Conservation (phyloP, 768 basidiomycete species). For the Amanita brunnescens region DNA sequence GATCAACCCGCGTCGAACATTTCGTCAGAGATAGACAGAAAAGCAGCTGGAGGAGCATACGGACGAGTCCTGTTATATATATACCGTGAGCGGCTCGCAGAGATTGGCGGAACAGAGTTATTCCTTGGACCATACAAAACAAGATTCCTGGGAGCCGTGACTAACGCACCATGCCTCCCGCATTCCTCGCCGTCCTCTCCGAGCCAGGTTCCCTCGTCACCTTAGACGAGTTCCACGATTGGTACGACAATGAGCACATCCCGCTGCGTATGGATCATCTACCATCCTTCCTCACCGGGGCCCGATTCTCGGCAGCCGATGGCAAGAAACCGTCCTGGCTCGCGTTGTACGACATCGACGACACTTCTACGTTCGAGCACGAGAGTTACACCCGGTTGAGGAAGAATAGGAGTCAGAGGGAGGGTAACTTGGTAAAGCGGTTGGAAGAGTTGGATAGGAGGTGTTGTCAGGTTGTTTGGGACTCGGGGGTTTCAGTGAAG, state of each 20-base stretch:
- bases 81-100: too few relatives aligned
- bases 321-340: constrained; percentile 31
- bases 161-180: constrained; percentile 24
- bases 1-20: too few relatives aligned
- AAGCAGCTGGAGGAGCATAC: too few relatives aligned
- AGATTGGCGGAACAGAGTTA: too few relatives aligned
- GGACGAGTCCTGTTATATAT: too few relatives aligned
- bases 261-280: constrained; percentile 40
- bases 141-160: too few relatives aligned
- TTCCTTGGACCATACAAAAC: too few relatives aligned
- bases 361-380: constrained; percentile 30
- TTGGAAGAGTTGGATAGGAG: constrained; percentile 38
- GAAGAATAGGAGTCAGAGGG: constrained; percentile 34
- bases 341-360: constrained; percentile 42
- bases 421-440: constrained; percentile 30
- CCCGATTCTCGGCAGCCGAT: constrained; percentile 34
- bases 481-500: constrained; percentile 24
- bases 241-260: constrained; percentile 52
- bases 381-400: constrained; percentile 36
- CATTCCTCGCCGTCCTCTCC: constrained; percentile 40
- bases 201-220: constrained; percentile 34
- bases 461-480: constrained; percentile 25
- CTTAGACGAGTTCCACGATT: constrained; percentile 43
- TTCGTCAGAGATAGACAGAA: too few relatives aligned
- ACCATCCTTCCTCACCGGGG: constrained; percentile 37